Evolutionary conservation across 805 yeast species (phyloP).

Genomic region (Clavispora santaluciae): DNA sequence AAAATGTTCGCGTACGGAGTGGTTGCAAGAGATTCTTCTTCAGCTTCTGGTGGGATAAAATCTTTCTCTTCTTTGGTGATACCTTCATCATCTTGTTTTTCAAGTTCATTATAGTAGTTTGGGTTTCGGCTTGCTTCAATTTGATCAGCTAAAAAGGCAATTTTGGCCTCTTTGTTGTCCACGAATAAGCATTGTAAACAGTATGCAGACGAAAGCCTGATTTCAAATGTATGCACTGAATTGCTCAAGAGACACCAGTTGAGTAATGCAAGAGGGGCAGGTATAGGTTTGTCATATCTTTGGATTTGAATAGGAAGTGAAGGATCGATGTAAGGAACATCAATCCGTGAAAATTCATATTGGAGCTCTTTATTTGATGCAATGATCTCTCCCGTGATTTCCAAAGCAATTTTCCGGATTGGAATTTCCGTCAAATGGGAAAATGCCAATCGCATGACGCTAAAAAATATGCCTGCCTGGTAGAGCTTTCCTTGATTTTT

Average conservation of each 20-base stretch:
- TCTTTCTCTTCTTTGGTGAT: not conserved
- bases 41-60: not conserved
- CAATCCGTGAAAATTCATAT: constrained; percentile 67
- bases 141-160: constrained; percentile 64
- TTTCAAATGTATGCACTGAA: constrained; percentile 80
- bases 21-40: constrained; percentile 6
- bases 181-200: constrained; percentile 66
- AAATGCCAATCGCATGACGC: constrained; percentile 67
- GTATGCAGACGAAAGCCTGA: constrained; percentile 66
- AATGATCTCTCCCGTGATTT: constrained; percentile 75
- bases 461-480: constrained; percentile 57
- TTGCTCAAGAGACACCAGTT: constrained; percentile 79
- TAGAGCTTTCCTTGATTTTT: constrained; percentile 59
- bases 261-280: constrained; percentile 69
- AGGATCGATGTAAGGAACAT: constrained; percentile 90
- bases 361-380: constrained; percentile 65
- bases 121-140: constrained; percentile 34
- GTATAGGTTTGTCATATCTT: constrained; percentile 38
- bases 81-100: constrained; percentile 3
- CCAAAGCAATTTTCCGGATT: constrained; percentile 63
- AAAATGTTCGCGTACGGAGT: constrained; percentile 58
- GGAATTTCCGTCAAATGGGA: constrained; percentile 57
- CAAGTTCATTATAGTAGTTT: constrained; percentile 18
- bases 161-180: constrained; percentile 57
- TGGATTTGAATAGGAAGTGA: constrained; percentile 45